Base-by-base conservation (phyloP, 306 rosid genomes). In the Cicer arietinum region DNA sequence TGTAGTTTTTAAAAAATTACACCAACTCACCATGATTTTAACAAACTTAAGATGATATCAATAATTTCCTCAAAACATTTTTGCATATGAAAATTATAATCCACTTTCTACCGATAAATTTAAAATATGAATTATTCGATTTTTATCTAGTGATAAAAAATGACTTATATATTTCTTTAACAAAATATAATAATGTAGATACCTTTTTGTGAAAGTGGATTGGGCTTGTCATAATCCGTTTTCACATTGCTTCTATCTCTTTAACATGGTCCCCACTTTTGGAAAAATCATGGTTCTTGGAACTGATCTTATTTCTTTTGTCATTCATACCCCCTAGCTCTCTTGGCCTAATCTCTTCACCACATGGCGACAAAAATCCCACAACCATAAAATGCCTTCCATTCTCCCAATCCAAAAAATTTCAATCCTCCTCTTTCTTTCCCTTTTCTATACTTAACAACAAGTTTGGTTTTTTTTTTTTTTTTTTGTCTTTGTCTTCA, bases 291-390 rank as follows among this genome's bases (percentile, higher is more conserved):
- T 66, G 53, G 35, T 18, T 51, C 25, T 58, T 41, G 75, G 80
- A 85, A 79, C 74, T 69, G 61, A 77, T 81, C 82, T 61, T 20
- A 6, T 10, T 48, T 67, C 41, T 14, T 14, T 37, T 20, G 66
- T 41, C 68, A 20, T 65, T 58, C 77, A 73, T 69, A 47, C 84
- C 70, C 80, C 85, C 72, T 56, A n/a, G 7, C 75, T 70, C 17
- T 62, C 78, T 85, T 70, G 82, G 82, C 90, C 88, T 79, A 81
- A 79, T 85, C 87, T 69, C 82, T 79, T 51, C 4, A 69, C 72
- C 87, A 54, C 85, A 35, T 51, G 9, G 57, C 87, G 90, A 88
- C 90, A 88, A 88, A 65, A 77, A 16, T 68, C 65, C 20, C 18
- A 6, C 80, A 72, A 40, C 88, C 85, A 84, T 88, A 88, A 37